These are phyloP conservation scores for Vaccinium vitisidaea DNA, from an alignment of 148 eudicot genomes.

Conservation along the genomic window DNA sequence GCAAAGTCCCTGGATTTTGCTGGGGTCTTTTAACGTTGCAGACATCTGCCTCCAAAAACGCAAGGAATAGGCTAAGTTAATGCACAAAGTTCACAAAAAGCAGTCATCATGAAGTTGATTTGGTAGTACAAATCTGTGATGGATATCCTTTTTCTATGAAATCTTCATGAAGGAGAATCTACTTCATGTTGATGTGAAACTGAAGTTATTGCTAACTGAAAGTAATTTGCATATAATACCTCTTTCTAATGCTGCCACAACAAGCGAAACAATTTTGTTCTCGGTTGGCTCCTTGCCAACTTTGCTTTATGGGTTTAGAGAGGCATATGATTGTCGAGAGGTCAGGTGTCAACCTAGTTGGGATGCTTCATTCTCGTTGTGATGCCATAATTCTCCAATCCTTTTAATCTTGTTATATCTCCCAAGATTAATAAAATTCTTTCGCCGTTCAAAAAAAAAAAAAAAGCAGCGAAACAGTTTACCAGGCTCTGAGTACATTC, in stretches of 20 bases:
- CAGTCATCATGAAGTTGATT: not conserved
- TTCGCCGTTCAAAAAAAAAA: too few relatives aligned
- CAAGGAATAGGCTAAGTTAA: not conserved
- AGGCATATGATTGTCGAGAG: too few relatives aligned
- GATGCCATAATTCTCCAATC: too few relatives aligned
- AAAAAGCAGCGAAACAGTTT: not conserved
- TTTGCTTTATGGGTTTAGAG: too few relatives aligned
- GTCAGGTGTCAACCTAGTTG: too few relatives aligned
- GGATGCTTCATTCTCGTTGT: too few relatives aligned
- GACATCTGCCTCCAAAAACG: not conserved
- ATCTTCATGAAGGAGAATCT: not conserved
- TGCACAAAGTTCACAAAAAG: not conserved
- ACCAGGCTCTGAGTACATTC: not conserved
- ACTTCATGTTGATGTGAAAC: too few relatives aligned
- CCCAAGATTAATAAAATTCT: too few relatives aligned
- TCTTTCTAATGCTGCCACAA: not conserved
- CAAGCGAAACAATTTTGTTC: not conserved
- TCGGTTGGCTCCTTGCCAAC: too few relatives aligned
- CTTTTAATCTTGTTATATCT: too few relatives aligned
- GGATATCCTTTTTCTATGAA: not conserved
- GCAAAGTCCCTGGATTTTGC: not conserved
- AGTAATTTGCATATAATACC: not conserved
- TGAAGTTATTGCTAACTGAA: not conserved
- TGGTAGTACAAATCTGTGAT: slow-evolving; percentile 2
- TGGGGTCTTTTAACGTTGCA: not conserved